Evolutionary conservation across 129 eudicot genomes (phyloP), one percentile per base, ranked within the genome.

Genomic region (Lactuca saligna): DNA sequence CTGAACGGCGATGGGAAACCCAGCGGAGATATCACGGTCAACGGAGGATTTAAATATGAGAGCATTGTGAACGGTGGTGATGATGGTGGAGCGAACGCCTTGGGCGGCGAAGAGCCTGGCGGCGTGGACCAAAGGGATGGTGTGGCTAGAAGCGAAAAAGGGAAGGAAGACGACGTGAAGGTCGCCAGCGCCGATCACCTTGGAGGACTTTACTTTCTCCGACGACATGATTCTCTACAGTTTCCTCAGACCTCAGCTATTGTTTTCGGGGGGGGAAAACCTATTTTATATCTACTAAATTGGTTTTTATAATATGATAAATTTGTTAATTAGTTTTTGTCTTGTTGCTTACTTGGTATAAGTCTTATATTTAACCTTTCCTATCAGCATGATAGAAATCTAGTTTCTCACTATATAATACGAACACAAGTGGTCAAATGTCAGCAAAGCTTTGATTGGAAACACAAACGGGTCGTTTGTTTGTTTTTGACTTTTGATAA

Each of bases 91-190:
- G 5, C 58, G 75, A 8, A 70, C 80, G 5, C 84, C 80, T 5
- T 54, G 80, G 38, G 73, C 31, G 2, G 82, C 82, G 9, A 84
- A 68, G 8, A 75, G 73, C 25, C 74, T 78, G 29, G 75, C 86
- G 10, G 39, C 60, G 6, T 75, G 35, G 17, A 75, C 75, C 5
- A 85, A 65, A 2, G 86, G 84, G 29, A 72, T 74, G 13, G 79
- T 70, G 74, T 85, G 90, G 71, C 84, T 55, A 0, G 78, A 7
- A 15, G 69, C 10, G 16, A 75, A 33, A 53, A 8, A 17, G 0
- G 82, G 80, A 32, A 85, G 58, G 76, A 85, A 81, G 49, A 84
- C 68, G 3, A 77, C 72, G 35, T 84, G 78, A 34, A 83, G 78
- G 49, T 69, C 4, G 10, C 0, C 2, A 44, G 17, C 44, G 39